These are phyloP conservation scores for Stachybotrys echinatus DNA, from an alignment of 2,329 filamentous ascomycete species.

Conservation along the genomic window DNA sequence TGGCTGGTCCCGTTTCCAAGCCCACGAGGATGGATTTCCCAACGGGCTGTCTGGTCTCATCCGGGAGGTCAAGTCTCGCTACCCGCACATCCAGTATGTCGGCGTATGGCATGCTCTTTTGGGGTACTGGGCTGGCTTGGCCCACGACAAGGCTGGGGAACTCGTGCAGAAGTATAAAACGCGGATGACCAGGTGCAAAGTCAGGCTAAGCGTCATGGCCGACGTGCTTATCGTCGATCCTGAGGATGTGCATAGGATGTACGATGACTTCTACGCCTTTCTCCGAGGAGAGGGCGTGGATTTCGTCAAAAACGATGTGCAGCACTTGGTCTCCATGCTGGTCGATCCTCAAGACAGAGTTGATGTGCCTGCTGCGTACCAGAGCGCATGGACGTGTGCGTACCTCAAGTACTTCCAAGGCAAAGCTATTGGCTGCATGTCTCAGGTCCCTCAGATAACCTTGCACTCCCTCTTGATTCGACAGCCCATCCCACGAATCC, in stretches of 20 bases:
- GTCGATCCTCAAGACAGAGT: conserved; percentile 60
- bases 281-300: conserved; percentile 65
- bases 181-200: conserved; percentile 44
- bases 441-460: conserved; percentile 70
- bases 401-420: conserved; percentile 67
- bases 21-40: conserved; percentile 64
- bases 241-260: conserved; percentile 64
- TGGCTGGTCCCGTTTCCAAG: conserved; percentile 81
- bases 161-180: conserved; percentile 72
- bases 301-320: conserved; percentile 80
- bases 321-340: conserved; percentile 75
- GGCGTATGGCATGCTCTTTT: conserved; percentile 84
- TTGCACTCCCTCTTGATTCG: conserved; percentile 73
- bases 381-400: conserved; percentile 74
- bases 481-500: conserved; percentile 64
- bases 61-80: conserved; percentile 57
- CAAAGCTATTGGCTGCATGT: conserved; percentile 83
- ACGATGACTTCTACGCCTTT: conserved; percentile 81
- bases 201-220: conserved; percentile 52
- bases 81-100: conserved; percentile 69
- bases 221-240: no score
- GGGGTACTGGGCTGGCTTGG: conserved; percentile 81
- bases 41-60: conserved; percentile 66
- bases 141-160: conserved; percentile 53
- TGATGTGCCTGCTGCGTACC: conserved; percentile 63